Base-by-base conservation (phyloP, 768 basidiomycete genomes). In the Suillus subaureus region DNA sequence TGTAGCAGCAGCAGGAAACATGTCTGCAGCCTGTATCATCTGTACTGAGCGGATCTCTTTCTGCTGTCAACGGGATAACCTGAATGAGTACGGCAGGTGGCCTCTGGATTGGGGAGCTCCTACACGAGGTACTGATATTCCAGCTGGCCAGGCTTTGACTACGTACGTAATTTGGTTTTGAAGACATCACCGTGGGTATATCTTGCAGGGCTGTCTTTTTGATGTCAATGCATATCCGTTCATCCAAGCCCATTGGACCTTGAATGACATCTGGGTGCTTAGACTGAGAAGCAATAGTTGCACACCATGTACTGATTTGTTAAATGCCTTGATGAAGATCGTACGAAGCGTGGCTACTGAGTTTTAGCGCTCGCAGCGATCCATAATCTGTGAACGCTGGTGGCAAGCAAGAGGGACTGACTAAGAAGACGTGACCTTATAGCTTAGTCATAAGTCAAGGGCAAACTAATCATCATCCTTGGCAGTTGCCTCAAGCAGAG, bases 91-190 rank as follows among this genome's bases (percentile, higher is more conserved):
- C 7, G 76, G 87, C 5, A 83, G 86, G 67, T 87, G 88, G 16
- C 66, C 81, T 45, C 74, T 83, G 16, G 88, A 89, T 0, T 90
- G 87, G 87, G 88, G 86, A 26, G 83, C 84, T 3, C 86, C n/a
- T n/a, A n/a, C n/a, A n/a, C n/a, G n/a, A n/a, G n/a, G n/a, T n/a
- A n/a, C n/a, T n/a, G n/a, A 28, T 52, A 16, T 54, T 54, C 9
- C 18, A 31, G 28, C 15, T 51, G 26, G 6, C 28, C 8, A 2
- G 12, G 21, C 11, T 55, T 55, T 55, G 21, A 33, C 21, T 55
- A 6, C 11, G 11, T 21, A 11, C 31, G 5, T 31, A 18, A 18
- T 52, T 18, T 54, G 4, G 16, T 8, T 31, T 31, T 52, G 51
- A 52, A 52, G 16, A 54, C 28, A 18, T 26, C 12, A 26, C 26